A percentile compares a stretch with the other conserved stretches of the same genome.
Evolutionary conservation across 768 basidiomycete species (phyloP).

Genomic region (Tephrocybe sp.): DNA sequence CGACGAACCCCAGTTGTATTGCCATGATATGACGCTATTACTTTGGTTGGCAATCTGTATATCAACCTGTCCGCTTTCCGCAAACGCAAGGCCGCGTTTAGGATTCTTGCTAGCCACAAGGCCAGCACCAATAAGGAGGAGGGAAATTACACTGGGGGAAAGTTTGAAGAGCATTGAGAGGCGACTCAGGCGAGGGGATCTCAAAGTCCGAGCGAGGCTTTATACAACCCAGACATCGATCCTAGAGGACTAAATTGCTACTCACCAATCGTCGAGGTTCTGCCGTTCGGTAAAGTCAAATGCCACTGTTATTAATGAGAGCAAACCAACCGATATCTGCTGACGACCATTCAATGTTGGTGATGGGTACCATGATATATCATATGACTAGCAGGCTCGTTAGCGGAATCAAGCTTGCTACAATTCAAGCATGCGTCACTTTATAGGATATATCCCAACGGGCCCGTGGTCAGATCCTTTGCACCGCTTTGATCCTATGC

Average conservation of each 20-base stretch:
- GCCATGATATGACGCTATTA: constrained; percentile 29
- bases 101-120: constrained; percentile 29
- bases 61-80: constrained; percentile 23
- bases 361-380: neutral
- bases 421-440: constrained; percentile 2
- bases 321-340: constrained; percentile 4
- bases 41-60: constrained; percentile 24
- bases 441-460: neutral
- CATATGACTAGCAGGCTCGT: constrained; percentile 10
- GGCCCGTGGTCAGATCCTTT: neutral
- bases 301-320: neutral
- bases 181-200: neutral
- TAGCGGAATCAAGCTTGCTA: neutral
- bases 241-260: neutral
- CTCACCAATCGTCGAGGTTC: neutral
- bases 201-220: neutral
- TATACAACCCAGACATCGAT: constrained; percentile 2
- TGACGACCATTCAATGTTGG: constrained; percentile 4
- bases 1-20: constrained; percentile 41
- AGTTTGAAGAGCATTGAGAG: constrained; percentile 9
- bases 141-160: neutral
- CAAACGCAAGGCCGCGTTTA: constrained; percentile 35
- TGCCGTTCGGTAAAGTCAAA: constrained; percentile 1
- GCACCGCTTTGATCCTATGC: neutral
- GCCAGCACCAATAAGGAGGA: neutral